These are phyloP conservation scores for Thraustochytrium sp. DNA, from an alignment of 352 stramenopile species.

Conservation along the genomic window DNA sequence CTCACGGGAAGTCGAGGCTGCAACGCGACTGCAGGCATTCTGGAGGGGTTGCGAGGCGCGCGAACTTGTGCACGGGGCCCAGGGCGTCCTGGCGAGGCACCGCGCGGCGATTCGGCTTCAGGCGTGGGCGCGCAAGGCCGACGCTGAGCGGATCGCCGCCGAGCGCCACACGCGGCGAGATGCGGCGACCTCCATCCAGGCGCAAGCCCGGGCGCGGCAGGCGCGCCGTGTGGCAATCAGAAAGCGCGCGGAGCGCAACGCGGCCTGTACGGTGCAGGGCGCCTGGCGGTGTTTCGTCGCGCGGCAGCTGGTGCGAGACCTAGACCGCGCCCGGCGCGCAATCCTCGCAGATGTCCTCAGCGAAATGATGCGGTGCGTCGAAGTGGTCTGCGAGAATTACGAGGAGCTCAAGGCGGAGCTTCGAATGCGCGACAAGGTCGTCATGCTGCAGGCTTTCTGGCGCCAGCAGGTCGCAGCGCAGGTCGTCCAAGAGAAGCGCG, in stretches of 20 bases:
- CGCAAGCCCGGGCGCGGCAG: not conserved
- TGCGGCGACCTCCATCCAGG: not conserved
- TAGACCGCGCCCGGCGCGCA: not conserved
- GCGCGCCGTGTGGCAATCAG: not conserved
- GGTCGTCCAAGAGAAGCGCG: not conserved
- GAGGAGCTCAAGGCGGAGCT: not conserved
- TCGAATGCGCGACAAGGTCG: too few relatives aligned
- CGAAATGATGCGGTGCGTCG: not conserved
- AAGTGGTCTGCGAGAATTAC: not conserved
- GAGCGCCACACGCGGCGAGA: not conserved
- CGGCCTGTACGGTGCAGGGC: not conserved
- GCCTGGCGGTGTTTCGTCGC: not conserved
- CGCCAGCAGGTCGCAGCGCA: not conserved
- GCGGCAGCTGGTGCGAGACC: not conserved
- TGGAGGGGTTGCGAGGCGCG: not conserved
- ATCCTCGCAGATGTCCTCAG: not conserved
- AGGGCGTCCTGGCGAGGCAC: not conserved
- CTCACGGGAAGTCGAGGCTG: not conserved
- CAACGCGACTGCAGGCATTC: not conserved
- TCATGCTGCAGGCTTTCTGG: not conserved
- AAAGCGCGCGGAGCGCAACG: not conserved
- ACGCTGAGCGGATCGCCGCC: not conserved
- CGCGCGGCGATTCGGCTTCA: not conserved
- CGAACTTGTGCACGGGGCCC: not conserved
- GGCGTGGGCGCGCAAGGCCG: not conserved